phyloP scores from a whole-genome alignment of 1,284 basidiomycete species.

The Macrocystidia cucumis region DNA sequence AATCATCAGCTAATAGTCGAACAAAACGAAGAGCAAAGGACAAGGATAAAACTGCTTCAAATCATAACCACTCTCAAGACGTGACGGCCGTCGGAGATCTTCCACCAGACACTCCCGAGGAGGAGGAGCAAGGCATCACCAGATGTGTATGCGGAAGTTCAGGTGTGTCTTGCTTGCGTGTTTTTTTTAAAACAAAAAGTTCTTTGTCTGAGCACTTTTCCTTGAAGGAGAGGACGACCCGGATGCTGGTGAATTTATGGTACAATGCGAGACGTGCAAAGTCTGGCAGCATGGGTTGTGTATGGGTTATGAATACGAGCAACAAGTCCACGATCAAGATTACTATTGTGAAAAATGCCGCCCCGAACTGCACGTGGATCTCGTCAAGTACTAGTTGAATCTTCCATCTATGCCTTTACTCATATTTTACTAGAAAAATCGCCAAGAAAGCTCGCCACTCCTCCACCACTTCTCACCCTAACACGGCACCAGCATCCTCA shows the following conservation, averaged over 20 bases:
- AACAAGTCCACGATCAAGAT: constrained; percentile 71
- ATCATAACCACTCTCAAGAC: constrained; percentile 22
- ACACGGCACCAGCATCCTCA: constrained; percentile 29
- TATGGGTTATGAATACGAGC: constrained; percentile 89
- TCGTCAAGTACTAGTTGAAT: constrained; percentile 54
- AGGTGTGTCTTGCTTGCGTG: constrained; percentile 44
- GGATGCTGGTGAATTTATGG: constrained; percentile 87
- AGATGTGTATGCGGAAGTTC: constrained; percentile 91
- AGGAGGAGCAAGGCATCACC: constrained; percentile 79
- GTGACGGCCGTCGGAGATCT: constrained; percentile 18
- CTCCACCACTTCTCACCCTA: constrained; percentile 48
- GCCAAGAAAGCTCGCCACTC: constrained; percentile 57
- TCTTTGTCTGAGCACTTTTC: constrained; percentile 17
- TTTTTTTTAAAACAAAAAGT: constrained; percentile 8
- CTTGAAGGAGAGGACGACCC: constrained; percentile 66
- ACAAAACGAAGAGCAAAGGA: constrained; percentile 53
- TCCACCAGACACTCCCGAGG: too few species aligned
- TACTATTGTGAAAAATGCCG: constrained; percentile 94
- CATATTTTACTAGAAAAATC: constrained; percentile 40
- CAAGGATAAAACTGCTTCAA: constrained; percentile 23
- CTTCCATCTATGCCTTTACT: constrained; percentile 8
- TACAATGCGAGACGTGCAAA: constrained; percentile 94
- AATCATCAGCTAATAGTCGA: constrained; percentile 27
- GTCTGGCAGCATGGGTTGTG: constrained; percentile 98
- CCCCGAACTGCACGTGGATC: constrained; percentile 78